phyloP scores from a whole-genome alignment of 2,329 filamentous ascomycete genomes.

The Fusarium stilboides region DNA sequence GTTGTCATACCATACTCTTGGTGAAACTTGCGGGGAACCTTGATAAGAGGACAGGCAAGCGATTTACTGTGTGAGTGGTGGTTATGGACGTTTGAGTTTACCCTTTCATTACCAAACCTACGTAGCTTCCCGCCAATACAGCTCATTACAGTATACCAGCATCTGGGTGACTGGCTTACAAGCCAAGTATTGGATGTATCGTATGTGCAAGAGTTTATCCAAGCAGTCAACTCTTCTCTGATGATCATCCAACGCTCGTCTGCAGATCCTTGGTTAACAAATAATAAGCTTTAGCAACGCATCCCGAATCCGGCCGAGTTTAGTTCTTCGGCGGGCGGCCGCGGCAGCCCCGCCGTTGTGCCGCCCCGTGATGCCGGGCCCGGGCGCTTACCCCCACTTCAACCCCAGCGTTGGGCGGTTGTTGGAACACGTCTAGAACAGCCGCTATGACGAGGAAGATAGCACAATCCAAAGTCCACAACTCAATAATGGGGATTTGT shows the following conservation, averaged over 20 bases:
- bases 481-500: not conserved
- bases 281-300: not conserved
- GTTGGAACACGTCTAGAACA: slow-evolving; percentile 8
- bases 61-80: not conserved
- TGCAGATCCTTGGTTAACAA: slow-evolving; percentile 5
- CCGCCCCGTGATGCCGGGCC: slow-evolving; percentile 17
- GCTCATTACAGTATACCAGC: not conserved
- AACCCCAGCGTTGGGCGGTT: slow-evolving; percentile 4
- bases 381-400: slow-evolving; percentile 10
- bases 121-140: slow-evolving; percentile 18
- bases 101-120: slow-evolving; percentile 10
- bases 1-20: no score
- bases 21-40: not conserved
- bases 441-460: slow-evolving; percentile 2
- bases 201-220: no score
- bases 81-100: slow-evolving; percentile 22
- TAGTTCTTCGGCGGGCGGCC: slow-evolving; percentile 1
- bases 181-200: not conserved
- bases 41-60: not conserved
- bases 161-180: not conserved
- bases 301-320: slow-evolving; percentile 14
- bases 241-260: not conserved
- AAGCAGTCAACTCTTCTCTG: not conserved
- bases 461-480: not conserved
- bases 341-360: slow-evolving; percentile 34